Evolutionary conservation across 257 asterid genomes (phyloP), one percentile per base, ranked within the genome.

Genomic region (Capsicum rhomboideum): DNA sequence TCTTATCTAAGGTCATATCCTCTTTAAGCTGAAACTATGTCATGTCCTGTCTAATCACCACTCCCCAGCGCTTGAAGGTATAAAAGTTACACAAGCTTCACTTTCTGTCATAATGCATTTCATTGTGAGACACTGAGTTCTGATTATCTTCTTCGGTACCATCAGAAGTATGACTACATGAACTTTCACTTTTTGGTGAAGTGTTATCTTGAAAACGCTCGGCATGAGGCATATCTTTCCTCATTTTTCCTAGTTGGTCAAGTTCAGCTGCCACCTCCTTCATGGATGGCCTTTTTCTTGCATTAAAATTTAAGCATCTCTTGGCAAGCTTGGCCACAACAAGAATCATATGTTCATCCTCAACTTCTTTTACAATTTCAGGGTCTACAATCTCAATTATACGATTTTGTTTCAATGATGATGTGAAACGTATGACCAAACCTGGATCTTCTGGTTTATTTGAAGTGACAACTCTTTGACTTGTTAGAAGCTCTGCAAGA

Each of bases 401-500:
- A 31, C 71, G 26, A 14, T 83, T 34, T 80, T 88, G 84, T 74
- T 85, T 84, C n/a, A 83, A 11, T 46, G 21, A 28, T 14, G 86
- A 83, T 37, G 69, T 74, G 49, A 90, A 86, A 17, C 90, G 66
- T n/a, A 67, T 12, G 17, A 82, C 91, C 80, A 90, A 84, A 66
- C 91, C 59, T 74, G 42, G 88, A 34, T 37, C 75, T 8, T 83
- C 86, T 20, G 11, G 20, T 50, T 58, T 67, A 17, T 23, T 37
- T 6, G 26, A 75, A 52, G 91, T 42, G 46, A 88, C 42, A 2
- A 83, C 89, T 79, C 81, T 86, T 49, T 83, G 85, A 34, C 90
- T 89, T 2, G 92, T 88, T 8, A 88, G 74, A 0, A 90, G 82
- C 52, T 88, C 91, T 1, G 90, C 89, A 29, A 89, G 87, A 68